A percentile compares a stretch with the other conserved stretches of the same genome.
phyloP scores from a whole-genome alignment of 768 basidiomycete genomes.

The Inosperma sp. region DNA sequence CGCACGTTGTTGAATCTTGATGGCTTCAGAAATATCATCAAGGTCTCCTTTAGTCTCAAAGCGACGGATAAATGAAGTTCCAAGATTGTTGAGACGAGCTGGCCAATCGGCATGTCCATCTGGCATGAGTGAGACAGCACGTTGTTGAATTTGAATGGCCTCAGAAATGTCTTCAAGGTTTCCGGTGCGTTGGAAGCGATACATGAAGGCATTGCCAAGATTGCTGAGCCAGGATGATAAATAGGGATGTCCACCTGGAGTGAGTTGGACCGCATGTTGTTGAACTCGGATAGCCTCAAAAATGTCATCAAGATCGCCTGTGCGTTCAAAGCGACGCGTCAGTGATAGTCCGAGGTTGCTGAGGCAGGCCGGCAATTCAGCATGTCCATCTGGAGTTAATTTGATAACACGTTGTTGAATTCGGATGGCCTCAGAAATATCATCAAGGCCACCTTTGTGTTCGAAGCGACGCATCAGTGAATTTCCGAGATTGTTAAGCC shows the following conservation, averaged over 20 bases:
- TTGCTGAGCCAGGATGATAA: slow-evolving; percentile 8
- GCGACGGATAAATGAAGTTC: neutral
- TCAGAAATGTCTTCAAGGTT: slow-evolving; percentile 5
- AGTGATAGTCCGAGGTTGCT: slow-evolving; percentile 19
- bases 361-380: slow-evolving; percentile 7
- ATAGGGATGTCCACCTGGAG: slow-evolving; percentile 3
- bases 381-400: slow-evolving; percentile 9
- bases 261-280: slow-evolving; percentile 12
- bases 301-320: slow-evolving; percentile 12
- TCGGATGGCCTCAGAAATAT: slow-evolving; percentile 12
- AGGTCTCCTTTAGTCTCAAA: neutral
- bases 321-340: slow-evolving; percentile 12
- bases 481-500: slow-evolving; percentile 10
- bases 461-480: slow-evolving; percentile 21
- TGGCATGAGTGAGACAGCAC: neutral
- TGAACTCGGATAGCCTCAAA: slow-evolving; percentile 12
- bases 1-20: slow-evolving; percentile 7
- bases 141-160: slow-evolving; percentile 1
- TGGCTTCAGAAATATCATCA: neutral
- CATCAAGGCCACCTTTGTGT: slow-evolving; percentile 15
- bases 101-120: neutral
- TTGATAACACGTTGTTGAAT: slow-evolving; percentile 8
- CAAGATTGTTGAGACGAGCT: slow-evolving; percentile 2
- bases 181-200: slow-evolving; percentile 17
- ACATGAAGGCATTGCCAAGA: slow-evolving; percentile 2